Conservation (phyloP, 2,329 filamentous ascomycete species). For the Alternaria viburni region DNA sequence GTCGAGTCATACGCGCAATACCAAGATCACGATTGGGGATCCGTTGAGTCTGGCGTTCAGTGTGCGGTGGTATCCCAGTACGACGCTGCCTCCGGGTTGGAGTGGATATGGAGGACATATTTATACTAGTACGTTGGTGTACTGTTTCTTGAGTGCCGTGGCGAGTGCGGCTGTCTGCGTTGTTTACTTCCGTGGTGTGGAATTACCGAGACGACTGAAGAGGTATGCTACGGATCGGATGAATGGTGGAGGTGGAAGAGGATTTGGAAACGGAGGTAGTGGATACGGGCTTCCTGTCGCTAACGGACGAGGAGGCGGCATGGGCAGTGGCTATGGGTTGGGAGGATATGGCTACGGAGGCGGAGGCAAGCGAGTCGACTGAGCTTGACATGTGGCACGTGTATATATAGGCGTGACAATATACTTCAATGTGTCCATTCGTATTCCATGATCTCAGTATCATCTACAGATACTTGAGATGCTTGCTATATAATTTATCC, state of each 20-base stretch:
- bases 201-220: slow-evolving; percentile 58
- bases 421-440: slow-evolving; percentile 6
- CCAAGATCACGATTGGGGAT: slow-evolving; percentile 84
- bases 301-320: slow-evolving; percentile 46
- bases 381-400: not conserved
- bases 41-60: slow-evolving; percentile 78
- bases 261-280: slow-evolving; percentile 40
- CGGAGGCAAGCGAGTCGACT: slow-evolving; percentile 53
- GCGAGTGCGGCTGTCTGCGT: slow-evolving; percentile 59
- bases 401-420: not conserved
- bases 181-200: slow-evolving; percentile 62
- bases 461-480: slow-evolving; percentile 4
- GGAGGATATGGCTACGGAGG: slow-evolving; percentile 55
- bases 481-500: slow-evolving; percentile 7
- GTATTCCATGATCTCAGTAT: slow-evolving; percentile 5
- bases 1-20: slow-evolving; percentile 63
- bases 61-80: slow-evolving; percentile 85
- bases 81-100: slow-evolving; percentile 68
- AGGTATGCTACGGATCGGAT: slow-evolving; percentile 63
- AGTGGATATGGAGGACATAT: slow-evolving; percentile 58
- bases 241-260: slow-evolving; percentile 44
- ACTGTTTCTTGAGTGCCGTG: slow-evolving; percentile 56
- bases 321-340: slow-evolving; percentile 48
- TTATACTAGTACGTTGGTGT: slow-evolving; percentile 57
- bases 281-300: slow-evolving; percentile 42